Evolutionary conservation across 495 filamentous ascomycete genomes (phyloP).

Genomic region (Jackrogersella multiformis): DNA sequence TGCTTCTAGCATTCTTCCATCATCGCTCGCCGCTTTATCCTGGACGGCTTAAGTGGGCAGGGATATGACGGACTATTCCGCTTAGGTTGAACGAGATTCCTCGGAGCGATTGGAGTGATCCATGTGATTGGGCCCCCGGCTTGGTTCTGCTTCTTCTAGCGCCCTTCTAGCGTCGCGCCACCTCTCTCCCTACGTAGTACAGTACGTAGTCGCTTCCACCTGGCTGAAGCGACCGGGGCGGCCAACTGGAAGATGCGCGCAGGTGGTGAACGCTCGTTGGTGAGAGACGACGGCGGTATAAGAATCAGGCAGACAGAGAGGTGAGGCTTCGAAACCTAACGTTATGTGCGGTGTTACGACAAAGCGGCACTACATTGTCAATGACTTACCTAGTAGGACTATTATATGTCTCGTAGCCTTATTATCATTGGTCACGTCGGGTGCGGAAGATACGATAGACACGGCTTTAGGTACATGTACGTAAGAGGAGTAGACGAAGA

Average conservation of each 20-base stretch:
- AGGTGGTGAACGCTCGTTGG: background rate
- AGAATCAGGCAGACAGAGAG: slow-evolving; percentile 27
- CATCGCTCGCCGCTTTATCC: slow-evolving; percentile 42
- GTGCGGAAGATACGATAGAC: slow-evolving; percentile 20
- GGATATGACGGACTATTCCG: slow-evolving; percentile 41
- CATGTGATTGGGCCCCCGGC: slow-evolving; percentile 42
- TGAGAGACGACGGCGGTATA: slow-evolving; percentile 33
- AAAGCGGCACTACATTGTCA: slow-evolving; percentile 40
- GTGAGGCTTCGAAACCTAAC: slow-evolving; percentile 37
- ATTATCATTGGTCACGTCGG: slow-evolving; percentile 15
- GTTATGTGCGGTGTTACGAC: slow-evolving; percentile 11
- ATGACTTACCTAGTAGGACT: slow-evolving; percentile 15
- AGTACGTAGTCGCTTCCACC: slow-evolving; percentile 11
- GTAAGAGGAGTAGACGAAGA: slow-evolving; percentile 18
- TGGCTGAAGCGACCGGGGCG: slow-evolving; percentile 34
- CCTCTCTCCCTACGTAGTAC: slow-evolving; percentile 36
- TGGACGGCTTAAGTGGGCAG: slow-evolving; percentile 36
- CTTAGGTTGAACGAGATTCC: slow-evolving; percentile 38
- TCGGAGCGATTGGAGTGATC: slow-evolving; percentile 29
- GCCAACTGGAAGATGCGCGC: slow-evolving; percentile 12
- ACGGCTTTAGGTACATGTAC: slow-evolving; percentile 28
- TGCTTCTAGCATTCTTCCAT: slow-evolving; percentile 47
- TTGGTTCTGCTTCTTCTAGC: slow-evolving; percentile 47
- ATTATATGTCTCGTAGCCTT: slow-evolving; percentile 17
- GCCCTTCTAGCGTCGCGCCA: slow-evolving; percentile 52